A percentile compares a stretch with the other conserved stretches of the same genome.
phyloP scores from a whole-genome alignment of 169 alveolate genomes.

The Plasmodium vinckei region DNA sequence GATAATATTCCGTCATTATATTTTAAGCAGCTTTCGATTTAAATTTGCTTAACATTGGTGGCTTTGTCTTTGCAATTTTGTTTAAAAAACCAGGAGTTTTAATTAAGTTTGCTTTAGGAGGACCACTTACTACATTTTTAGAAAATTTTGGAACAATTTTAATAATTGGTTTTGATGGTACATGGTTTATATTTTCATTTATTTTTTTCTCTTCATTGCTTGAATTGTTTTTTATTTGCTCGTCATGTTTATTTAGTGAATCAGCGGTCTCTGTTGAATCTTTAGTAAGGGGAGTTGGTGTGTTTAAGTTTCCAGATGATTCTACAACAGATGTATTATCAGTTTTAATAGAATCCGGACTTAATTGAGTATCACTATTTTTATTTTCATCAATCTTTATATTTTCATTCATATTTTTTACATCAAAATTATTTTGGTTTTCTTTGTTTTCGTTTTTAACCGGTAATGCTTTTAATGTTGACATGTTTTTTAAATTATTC shows the following conservation, averaged over 20 bases:
- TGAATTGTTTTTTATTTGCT: not conserved
- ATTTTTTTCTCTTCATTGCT: not conserved
- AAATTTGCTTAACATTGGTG: constrained; percentile 4
- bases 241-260: not conserved
- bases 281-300: not conserved
- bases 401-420: not conserved
- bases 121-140: not conserved
- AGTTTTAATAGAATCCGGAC: no score
- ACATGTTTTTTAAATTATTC: constrained; percentile 5
- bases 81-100: not conserved
- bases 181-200: no score
- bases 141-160: constrained; percentile 5
- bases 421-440: not conserved
- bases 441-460: not conserved
- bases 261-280: not conserved
- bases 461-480: constrained; percentile 24
- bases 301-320: not conserved
- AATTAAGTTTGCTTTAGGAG: not conserved
- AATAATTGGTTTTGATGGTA: not conserved
- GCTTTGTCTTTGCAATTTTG: constrained; percentile 1
- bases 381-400: not conserved
- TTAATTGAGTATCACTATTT: not conserved
- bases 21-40: constrained; percentile 6
- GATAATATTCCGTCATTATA: no score
- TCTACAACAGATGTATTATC: no score